Evolutionary conservation across 2,329 filamentous ascomycete species (phyloP).

Genomic region (Colletotrichum sp.): DNA sequence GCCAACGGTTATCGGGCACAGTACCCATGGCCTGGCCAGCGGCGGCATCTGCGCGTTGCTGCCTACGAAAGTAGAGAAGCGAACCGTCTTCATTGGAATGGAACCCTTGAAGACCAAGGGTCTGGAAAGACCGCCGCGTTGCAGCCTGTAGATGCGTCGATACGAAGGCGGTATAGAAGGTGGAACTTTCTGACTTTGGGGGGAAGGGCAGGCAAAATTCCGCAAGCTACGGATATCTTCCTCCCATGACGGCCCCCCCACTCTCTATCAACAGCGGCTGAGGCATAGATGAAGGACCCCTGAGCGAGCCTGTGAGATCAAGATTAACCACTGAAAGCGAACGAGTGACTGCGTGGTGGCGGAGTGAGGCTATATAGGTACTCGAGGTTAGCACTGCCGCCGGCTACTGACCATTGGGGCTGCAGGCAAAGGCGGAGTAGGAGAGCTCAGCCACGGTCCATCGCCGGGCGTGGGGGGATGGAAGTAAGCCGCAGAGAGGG

Average conservation of each 20-base stretch:
- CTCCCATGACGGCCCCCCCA: too few relatives aligned
- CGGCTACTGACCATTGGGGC: not conserved
- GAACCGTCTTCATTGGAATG: not conserved
- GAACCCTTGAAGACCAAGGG: not conserved
- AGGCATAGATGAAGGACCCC: not conserved
- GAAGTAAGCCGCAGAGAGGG: not conserved
- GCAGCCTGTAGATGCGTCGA: not conserved
- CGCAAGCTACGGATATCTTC: not conserved
- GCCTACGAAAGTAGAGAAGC: accelerated
- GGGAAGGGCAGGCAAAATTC: not conserved
- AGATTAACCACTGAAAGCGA: not conserved
- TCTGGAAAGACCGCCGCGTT: not conserved
- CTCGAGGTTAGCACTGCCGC: not conserved
- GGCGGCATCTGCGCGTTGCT: accelerated
- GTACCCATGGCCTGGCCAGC: not conserved
- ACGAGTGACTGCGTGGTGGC: not conserved
- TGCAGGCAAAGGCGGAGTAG: not conserved
- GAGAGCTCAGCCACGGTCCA: accelerated
- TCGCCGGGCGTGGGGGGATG: not conserved
- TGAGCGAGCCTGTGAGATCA: not conserved
- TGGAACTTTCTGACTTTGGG: accelerated
- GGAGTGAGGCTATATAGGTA: not conserved
- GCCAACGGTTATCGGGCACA: accelerated
- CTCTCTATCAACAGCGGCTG: not conserved
- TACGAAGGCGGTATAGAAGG: not conserved